Conservation (phyloP, 2,329 filamentous ascomycete genomes). For the Botrytis hyacinthi region DNA sequence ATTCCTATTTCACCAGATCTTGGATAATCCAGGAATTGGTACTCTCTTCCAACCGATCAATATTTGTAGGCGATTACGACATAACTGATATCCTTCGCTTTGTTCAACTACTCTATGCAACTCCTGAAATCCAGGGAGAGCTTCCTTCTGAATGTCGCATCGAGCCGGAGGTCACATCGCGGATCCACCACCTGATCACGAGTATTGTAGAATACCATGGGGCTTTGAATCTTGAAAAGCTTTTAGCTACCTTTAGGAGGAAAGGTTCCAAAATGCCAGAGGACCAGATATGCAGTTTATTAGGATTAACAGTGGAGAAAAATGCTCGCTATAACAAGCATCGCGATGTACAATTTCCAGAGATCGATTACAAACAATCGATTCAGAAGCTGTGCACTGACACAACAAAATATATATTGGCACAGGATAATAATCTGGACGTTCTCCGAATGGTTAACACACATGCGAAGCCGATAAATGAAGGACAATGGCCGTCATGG, state of each 20-base stretch:
- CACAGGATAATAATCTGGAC: fast-evolving
- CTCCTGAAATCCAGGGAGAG: too few species aligned
- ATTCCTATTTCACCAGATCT: background rate
- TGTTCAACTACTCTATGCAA: background rate
- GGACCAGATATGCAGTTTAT: background rate
- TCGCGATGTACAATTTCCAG: background rate
- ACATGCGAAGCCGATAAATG: background rate
- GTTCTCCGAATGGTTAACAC: background rate
- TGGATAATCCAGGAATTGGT: background rate
- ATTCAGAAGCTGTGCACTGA: background rate
- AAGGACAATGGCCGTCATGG: background rate
- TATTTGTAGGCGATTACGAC: background rate
- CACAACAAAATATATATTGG: background rate
- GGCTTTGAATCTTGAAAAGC: background rate
- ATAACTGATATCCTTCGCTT: background rate
- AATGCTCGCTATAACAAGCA: too few species aligned
- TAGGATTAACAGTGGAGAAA: background rate
- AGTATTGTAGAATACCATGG: background rate
- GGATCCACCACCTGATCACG: background rate
- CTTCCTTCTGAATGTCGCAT: background rate
- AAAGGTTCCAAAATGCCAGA: background rate
- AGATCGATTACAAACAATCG: background rate
- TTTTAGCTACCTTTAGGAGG: background rate
- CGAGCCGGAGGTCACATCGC: background rate
- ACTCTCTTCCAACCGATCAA: background rate